A percentile compares a stretch with the other conserved stretches of the same genome.
Conservation (phyloP, 176 grass and related monocot genomes). For the Musa troglodytarum region DNA sequence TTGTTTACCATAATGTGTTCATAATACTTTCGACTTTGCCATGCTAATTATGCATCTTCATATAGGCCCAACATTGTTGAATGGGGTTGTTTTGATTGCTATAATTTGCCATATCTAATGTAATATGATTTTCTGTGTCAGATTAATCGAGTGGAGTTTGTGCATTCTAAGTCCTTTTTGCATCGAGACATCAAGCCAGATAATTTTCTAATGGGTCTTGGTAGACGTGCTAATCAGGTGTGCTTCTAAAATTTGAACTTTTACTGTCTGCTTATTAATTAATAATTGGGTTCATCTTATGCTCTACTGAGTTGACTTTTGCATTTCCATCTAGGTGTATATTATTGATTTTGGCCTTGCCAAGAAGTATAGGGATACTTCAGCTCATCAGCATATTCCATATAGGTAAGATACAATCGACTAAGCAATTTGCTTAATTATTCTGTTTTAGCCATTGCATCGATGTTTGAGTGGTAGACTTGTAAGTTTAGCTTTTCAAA, state of each 20-base stretch:
- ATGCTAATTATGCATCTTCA: not conserved
- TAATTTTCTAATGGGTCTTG: slow-evolving; percentile 93
- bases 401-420: slow-evolving; percentile 46
- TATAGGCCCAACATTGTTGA: not conserved
- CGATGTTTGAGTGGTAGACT: not conserved
- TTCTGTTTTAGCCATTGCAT: not conserved
- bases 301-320: slow-evolving; percentile 8
- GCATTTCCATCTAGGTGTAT: slow-evolving; percentile 42
- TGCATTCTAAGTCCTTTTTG: slow-evolving; percentile 74
- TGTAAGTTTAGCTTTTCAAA: too few species aligned
- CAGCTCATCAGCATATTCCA: slow-evolving; percentile 75
- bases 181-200: slow-evolving; percentile 95
- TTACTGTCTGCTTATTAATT: not conserved
- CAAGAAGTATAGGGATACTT: slow-evolving; percentile 74
- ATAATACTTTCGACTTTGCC: too few species aligned
- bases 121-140: slow-evolving; percentile 9
- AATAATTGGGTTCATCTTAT: slow-evolving; percentile 3
- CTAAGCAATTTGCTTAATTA: not conserved
- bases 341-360: slow-evolving; percentile 91
- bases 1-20: too few species aligned
- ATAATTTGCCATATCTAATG: not conserved
- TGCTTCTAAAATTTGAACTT: not conserved
- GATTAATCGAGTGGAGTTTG: slow-evolving; percentile 76
- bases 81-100: not conserved
- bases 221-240: slow-evolving; percentile 64